Conservation (phyloP, 441 rosid species). For the Rhodomyrtus psidioides region DNA sequence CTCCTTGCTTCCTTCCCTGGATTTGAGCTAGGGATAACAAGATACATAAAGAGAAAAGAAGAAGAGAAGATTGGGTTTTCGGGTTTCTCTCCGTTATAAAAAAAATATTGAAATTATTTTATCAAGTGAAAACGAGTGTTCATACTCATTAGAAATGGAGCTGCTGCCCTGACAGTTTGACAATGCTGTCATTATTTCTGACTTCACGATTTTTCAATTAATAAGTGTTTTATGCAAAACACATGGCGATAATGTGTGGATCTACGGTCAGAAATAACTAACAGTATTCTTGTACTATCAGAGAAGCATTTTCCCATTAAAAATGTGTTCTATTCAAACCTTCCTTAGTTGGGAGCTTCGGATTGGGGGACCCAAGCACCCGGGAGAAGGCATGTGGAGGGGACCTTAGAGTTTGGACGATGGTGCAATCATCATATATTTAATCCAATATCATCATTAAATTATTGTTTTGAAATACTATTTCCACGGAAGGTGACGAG, state of each 20-base stretch:
- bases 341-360: neutral
- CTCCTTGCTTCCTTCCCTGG: neutral
- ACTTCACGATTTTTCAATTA: too few relatives aligned
- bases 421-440: neutral
- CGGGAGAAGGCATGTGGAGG: neutral
- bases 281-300: too few relatives aligned
- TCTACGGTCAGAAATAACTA: too few relatives aligned
- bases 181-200: too few relatives aligned
- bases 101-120: too few relatives aligned
- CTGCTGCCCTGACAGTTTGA: too few relatives aligned
- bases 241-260: too few relatives aligned
- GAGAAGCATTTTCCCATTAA: neutral
- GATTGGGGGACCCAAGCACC: neutral
- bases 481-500: neutral
- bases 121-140: neutral
- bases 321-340: neutral
- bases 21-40: neutral
- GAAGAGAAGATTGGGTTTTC: neutral
- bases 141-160: too few relatives aligned
- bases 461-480: neutral
- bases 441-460: neutral
- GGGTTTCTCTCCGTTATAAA: neutral
- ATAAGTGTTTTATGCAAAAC: too few relatives aligned
- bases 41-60: neutral
- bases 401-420: neutral